phyloP scores from a whole-genome alignment of 2,329 filamentous ascomycete genomes.

The Ceratocystis huliohia region DNA sequence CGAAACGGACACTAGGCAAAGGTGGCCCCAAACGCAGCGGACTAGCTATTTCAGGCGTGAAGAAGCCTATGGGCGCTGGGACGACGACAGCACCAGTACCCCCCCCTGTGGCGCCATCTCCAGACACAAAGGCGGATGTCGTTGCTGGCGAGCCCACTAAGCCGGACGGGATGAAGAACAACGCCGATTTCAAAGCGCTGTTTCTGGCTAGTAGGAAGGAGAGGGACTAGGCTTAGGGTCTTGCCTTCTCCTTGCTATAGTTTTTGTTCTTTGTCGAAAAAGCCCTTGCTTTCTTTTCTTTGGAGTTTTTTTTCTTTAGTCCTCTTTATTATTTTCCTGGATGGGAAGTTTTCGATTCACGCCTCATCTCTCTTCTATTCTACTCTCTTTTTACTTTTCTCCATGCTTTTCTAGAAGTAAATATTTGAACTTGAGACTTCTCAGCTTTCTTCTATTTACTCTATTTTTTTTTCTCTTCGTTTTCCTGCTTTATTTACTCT shows the following conservation, averaged over 20 bases:
- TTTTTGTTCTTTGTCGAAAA: not conserved
- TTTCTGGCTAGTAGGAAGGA: constrained; percentile 26
- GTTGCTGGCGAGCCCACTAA: constrained; percentile 12
- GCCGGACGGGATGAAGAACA: constrained; percentile 33
- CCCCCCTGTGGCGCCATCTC: constrained; percentile 22
- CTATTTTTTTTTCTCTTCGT: not conserved
- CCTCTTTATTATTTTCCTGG: not conserved
- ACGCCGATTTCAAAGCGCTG: constrained; percentile 47
- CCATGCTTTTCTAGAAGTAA: too few species aligned
- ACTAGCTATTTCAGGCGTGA: constrained; percentile 37
- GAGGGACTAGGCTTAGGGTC: not conserved
- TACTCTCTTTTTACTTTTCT: not conserved
- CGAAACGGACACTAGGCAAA: constrained; percentile 26
- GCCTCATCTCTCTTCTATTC: not conserved
- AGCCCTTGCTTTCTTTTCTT: not conserved
- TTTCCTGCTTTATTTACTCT: not conserved
- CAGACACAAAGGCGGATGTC: constrained; percentile 7
- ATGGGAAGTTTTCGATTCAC: not conserved
- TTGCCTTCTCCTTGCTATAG: not conserved
- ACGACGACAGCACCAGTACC: not conserved
- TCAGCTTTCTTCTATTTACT: not conserved
- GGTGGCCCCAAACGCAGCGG: constrained; percentile 23
- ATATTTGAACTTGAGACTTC: too few species aligned
- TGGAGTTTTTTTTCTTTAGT: not conserved
- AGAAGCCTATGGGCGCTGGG: constrained; percentile 8